Evolutionary conservation across 768 basidiomycete species (phyloP), one percentile per base, ranked within the genome.

Genomic region (Astraeus odoratus): DNA sequence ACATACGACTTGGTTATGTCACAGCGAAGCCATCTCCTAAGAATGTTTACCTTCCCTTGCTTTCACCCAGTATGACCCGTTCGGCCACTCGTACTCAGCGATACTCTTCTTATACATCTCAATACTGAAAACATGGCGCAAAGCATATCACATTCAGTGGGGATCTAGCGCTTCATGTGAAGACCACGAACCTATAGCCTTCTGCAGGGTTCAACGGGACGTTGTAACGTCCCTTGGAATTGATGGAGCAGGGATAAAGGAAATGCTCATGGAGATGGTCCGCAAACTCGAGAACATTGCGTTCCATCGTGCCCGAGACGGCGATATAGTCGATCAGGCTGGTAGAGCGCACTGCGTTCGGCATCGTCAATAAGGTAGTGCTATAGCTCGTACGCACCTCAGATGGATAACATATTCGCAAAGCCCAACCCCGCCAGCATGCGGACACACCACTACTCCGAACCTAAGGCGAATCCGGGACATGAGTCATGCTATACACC

Each of bases 201-300:
- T 88, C 91, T 15, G 73, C 65, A 0, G 86, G 71, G 53, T 86
- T 78, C 46, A 55, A 67, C 0, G 92, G 92, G 4, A 94, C 86
- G 55, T 92, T 93, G 65, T 96, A 97, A 31, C 90, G 73, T 31
- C 93, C 94, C 13, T 74, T 74, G 2, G 66, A 50, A 66, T 94
- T 96, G 69, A 97, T 90, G 15, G 88, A 85, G 56, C 87, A 89
- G 2, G 91, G 92, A 49, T 81, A 81, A 34, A 83, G 68, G 67
- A 96, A 98, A 60, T 96, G 88, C 57, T 97, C 91, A 65, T 98
- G 94, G 30, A 97, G 72, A 63, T 96, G 94, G 59, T 91, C 84
- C 25, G 83, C 86, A 51, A 79, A 89, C 64, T 91, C 93, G 31
- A 97, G 80, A 4, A 96, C 94, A 59, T 97, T 96, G 40, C 87